Evolutionary conservation across 2,329 filamentous ascomycete genomes (phyloP), one percentile per base, ranked within the genome.

Genomic region (Magnaporthales sp.): DNA sequence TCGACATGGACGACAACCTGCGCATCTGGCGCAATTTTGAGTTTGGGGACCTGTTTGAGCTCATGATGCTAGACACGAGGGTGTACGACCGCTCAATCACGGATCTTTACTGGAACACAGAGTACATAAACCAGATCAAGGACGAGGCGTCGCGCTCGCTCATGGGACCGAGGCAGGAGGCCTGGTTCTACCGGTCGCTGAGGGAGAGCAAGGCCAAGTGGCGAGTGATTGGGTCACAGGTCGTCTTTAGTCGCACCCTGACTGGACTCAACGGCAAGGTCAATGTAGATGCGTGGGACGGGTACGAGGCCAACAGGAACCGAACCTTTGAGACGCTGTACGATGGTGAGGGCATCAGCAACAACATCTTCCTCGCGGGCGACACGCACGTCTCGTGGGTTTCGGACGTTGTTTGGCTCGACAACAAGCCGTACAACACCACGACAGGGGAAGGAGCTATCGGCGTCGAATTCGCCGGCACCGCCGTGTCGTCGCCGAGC

Each of bases 111-210:
- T 85, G 83, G 81, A 90, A 90, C 72, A 83, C 81, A 0, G 79
- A 85, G 60, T 90, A 90, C 72, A 78, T 92, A 67, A 72, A 85
- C 24, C 83, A 89, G 71, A 79, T 92, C 68, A 73, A 84, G 22
- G 84, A 91, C 70, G 89, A 92, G 67, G 85, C 88, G 2, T 83
- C 86, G 6, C 84, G 90, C 4, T 85, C 84, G 0, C 77, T 93
- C 70, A 92, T 93, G 89, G 90, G 90, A 2, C 80, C 83, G 1
- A 83, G 84, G 11, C 90, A 93, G 73, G 91, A 93, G 75, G 84
- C 86, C 70, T 93, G 91, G 91, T 89, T 91, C 76, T 90, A 90
- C 74, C 80, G 81, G 62, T 77, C 81, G 58, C 78, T 91, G 8
- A 81, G 80, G 5, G 74, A 82, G 63, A 89, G 87, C 0, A 80